Conservation (phyloP, 2,329 filamentous ascomycete species). For the Fusarium domesticum region DNA sequence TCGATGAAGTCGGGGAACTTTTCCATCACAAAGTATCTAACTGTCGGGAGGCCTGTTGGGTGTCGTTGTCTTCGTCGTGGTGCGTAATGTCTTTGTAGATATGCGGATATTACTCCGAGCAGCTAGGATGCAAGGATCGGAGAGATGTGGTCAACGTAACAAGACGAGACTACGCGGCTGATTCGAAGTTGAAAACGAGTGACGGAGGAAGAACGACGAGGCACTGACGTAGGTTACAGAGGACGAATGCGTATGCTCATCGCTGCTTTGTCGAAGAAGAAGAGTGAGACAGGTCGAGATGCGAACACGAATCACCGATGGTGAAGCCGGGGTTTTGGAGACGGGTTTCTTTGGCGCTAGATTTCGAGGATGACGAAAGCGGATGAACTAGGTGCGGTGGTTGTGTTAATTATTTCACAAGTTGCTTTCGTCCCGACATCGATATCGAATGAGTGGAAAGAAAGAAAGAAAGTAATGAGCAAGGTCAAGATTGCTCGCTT, state of each 20-base stretch:
- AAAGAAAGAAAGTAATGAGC: not conserved
- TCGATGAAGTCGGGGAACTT: constrained; percentile 58
- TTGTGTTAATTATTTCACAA: not conserved
- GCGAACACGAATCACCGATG: not conserved
- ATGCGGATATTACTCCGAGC: not conserved
- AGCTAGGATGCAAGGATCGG: not conserved
- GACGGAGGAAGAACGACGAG: not conserved
- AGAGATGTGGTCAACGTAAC: not conserved
- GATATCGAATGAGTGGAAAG: not conserved
- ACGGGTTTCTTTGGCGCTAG: not conserved
- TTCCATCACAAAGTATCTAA: constrained; percentile 41
- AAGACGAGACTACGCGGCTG: not conserved
- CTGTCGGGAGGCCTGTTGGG: not conserved
- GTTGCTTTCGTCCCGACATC: not conserved
- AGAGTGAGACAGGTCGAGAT: not conserved
- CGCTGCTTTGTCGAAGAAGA: not conserved
- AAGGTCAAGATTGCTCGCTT: not conserved
- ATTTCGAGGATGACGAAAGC: not conserved
- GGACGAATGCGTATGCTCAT: not conserved
- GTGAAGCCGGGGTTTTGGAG: not conserved
- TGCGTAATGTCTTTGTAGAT: not conserved
- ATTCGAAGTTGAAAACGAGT: not conserved
- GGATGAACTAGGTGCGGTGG: not conserved
- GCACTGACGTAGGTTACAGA: not conserved
- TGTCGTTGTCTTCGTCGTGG: not conserved